Conservation (phyloP, 257 asterid species). For the Asclepias syriaca region DNA sequence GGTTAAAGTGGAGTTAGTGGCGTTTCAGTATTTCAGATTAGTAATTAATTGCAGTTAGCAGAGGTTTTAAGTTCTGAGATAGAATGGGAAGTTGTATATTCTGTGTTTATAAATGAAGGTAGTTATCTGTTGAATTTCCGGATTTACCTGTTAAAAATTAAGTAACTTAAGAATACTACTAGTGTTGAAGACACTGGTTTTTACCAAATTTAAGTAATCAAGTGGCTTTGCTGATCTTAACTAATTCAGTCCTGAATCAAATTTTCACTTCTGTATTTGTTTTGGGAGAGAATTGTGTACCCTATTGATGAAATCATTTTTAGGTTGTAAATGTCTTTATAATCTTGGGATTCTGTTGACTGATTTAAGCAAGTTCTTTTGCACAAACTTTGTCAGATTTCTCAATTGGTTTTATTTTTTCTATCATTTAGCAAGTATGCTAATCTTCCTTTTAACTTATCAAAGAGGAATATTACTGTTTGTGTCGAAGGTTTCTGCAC, state of each 20-base stretch:
- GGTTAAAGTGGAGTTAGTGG: not conserved
- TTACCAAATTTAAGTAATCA: not conserved
- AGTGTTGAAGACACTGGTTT: not conserved
- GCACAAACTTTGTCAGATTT: not conserved
- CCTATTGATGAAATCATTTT: not conserved
- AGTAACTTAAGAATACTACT: not conserved
- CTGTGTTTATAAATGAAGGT: not conserved
- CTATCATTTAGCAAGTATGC: not conserved
- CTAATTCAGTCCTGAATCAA: not conserved
- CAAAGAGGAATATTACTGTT: not conserved
- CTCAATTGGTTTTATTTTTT: not conserved
- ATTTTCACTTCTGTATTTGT: not conserved
- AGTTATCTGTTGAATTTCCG: not conserved
- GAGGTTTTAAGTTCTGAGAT: not conserved
- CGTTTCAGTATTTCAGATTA: not conserved
- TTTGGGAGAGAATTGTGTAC: not conserved
- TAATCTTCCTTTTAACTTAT: not conserved
- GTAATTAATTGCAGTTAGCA: not conserved
- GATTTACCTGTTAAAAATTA: not conserved
- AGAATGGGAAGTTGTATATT: not conserved
- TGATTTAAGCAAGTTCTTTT: not conserved
- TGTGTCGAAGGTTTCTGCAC: slow-evolving; percentile 64
- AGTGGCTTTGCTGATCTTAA: not conserved
- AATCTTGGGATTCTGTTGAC: not conserved
- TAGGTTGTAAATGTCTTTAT: not conserved